Conservation (phyloP, 805 yeast genomes). For the Kodamaea hsintzibuensis region DNA sequence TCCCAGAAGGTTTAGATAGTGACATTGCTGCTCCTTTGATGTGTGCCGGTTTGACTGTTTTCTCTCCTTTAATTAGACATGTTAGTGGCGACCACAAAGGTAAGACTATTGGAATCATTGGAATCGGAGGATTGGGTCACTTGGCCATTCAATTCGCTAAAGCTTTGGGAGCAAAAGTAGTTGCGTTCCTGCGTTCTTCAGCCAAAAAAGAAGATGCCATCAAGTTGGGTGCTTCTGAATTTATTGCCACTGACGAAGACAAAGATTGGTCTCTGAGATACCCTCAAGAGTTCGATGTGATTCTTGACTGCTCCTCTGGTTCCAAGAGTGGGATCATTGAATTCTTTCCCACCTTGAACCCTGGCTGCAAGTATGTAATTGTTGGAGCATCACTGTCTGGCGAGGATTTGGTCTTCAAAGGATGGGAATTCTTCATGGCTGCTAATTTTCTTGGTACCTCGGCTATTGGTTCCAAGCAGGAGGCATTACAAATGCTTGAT, state of each 20-base stretch:
- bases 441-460: slow-evolving; percentile 31
- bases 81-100: slow-evolving; percentile 29
- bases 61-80: slow-evolving; percentile 51
- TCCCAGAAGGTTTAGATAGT: slow-evolving; percentile 46
- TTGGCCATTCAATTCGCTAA: slow-evolving; percentile 58
- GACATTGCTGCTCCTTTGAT: slow-evolving; percentile 51
- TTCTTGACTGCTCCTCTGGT: slow-evolving; percentile 51
- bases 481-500: slow-evolving; percentile 37
- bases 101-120: slow-evolving; percentile 57
- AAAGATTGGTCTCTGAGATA: slow-evolving; percentile 30
- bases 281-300: slow-evolving; percentile 40
- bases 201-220: slow-evolving; percentile 53
- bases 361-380: slow-evolving; percentile 22
- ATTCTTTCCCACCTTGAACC: slow-evolving; percentile 22
- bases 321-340: slow-evolving; percentile 16
- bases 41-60: slow-evolving; percentile 59
- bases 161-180: slow-evolving; percentile 64
- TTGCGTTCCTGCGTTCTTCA: slow-evolving; percentile 52
- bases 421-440: slow-evolving; percentile 23
- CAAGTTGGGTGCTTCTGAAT: slow-evolving; percentile 58
- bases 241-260: slow-evolving; percentile 47
- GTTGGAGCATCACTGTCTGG: slow-evolving; percentile 29
- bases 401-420: slow-evolving; percentile 22
- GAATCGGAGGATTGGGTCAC: slow-evolving; percentile 71
- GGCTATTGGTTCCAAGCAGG: slow-evolving; percentile 32